Percentiles rank a stretch among this genome's conserved stretches.
phyloP scores from a whole-genome alignment of 176 grass and related monocot genomes.

The Aegilops longissima region DNA sequence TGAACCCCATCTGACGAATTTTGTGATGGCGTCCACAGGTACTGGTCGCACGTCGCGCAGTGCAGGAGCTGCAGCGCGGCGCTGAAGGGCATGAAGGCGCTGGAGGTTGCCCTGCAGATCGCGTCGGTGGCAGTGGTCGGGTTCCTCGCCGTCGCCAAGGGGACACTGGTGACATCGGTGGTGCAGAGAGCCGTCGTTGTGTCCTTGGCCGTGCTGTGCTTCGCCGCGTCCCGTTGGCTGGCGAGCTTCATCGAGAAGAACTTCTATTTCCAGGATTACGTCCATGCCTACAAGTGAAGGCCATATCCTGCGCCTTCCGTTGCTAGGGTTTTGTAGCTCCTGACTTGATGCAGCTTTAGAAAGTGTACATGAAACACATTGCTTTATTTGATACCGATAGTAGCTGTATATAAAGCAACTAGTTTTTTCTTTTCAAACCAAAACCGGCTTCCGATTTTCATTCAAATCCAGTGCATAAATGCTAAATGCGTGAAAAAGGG shows the following conservation, averaged over 20 bases:
- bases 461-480: background rate
- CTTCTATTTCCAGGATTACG: slow-evolving; percentile 92
- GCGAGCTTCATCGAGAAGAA: slow-evolving; percentile 73
- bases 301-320: too few species aligned
- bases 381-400: background rate
- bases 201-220: slow-evolving; percentile 56
- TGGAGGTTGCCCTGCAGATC: slow-evolving; percentile 63
- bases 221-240: slow-evolving; percentile 63
- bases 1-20: background rate
- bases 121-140: slow-evolving; percentile 48
- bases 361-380: background rate
- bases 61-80: slow-evolving; percentile 67
- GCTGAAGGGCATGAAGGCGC: slow-evolving; percentile 53
- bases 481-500: background rate
- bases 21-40: slow-evolving; percentile 38
- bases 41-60: slow-evolving; percentile 84
- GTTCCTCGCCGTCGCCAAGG: slow-evolving; percentile 56
- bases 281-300: slow-evolving; percentile 76
- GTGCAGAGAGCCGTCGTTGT: slow-evolving; percentile 33
- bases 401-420: slow-evolving; percentile 24
- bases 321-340: background rate
- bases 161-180: slow-evolving; percentile 19
- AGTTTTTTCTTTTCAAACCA: background rate
- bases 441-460: background rate
- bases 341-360: background rate